A percentile compares a stretch with the other conserved stretches of the same genome.
These are phyloP conservation scores for Lycium barbarum DNA, from an alignment of 257 asterid species.

Conservation along the genomic window DNA sequence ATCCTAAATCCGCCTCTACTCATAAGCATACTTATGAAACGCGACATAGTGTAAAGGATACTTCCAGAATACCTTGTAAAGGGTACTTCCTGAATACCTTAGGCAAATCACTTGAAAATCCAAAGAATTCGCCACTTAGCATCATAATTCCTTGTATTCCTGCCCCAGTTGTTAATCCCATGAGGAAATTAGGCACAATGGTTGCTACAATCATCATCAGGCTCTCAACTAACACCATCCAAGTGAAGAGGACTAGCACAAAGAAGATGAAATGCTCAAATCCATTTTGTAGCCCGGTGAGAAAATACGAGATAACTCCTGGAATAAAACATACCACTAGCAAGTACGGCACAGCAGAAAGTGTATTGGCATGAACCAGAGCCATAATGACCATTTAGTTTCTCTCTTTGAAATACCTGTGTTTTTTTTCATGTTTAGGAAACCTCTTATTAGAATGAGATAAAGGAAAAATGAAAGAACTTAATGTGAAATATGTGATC, in stretches of 20 bases:
- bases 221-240: constrained; percentile 73
- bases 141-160: constrained; percentile 69
- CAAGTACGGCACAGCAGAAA: constrained; percentile 60
- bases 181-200: constrained; percentile 65
- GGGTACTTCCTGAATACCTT: not conserved
- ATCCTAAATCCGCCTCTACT: constrained; percentile 35
- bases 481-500: not conserved
- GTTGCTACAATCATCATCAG: constrained; percentile 72
- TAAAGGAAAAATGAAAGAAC: not conserved
- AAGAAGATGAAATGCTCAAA: constrained; percentile 48
- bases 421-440: too few species aligned
- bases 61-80: constrained; percentile 51
- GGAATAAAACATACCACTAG: constrained; percentile 56
- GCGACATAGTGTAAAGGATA: constrained; percentile 63
- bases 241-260: constrained; percentile 46
- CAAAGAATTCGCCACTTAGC: constrained; percentile 68
- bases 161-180: constrained; percentile 57
- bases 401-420: constrained; percentile 59
- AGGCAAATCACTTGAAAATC: constrained; percentile 57
- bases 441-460: not conserved
- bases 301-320: constrained; percentile 57
- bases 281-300: constrained; percentile 50
- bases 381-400: constrained; percentile 68
- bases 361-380: constrained; percentile 58
- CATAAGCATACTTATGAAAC: constrained; percentile 64